phyloP scores from a whole-genome alignment of 129 eudicot genomes.

The Calendula officinalis region DNA sequence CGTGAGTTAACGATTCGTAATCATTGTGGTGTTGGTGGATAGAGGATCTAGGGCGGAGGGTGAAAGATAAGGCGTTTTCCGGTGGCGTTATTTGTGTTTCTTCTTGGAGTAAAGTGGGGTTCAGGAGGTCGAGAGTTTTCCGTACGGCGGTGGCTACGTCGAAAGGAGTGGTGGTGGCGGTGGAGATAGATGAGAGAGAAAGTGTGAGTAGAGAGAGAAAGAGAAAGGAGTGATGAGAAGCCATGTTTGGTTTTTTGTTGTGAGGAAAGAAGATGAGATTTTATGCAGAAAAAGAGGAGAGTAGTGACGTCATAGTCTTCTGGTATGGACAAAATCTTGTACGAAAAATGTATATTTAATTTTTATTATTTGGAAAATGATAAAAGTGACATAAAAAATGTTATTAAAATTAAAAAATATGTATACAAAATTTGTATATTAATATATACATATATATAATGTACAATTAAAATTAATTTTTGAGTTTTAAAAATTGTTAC shows the following conservation, averaged over 20 bases:
- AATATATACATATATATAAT: too few species aligned
- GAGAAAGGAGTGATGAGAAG: conserved; percentile 25
- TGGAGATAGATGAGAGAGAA: background rate
- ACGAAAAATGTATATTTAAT: too few species aligned
- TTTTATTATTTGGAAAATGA: too few species aligned
- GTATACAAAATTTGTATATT: too few species aligned
- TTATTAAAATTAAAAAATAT: too few species aligned
- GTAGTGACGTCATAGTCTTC: conserved; percentile 7
- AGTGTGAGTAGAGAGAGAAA: conserved; percentile 9
- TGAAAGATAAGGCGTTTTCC: conserved; percentile 16
- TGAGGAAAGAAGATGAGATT: conserved; percentile 27
- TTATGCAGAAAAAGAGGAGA: conserved; percentile 17
- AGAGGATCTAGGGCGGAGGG: conserved; percentile 55
- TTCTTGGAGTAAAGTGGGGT: conserved; percentile 19
- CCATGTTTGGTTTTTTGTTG: conserved; percentile 24
- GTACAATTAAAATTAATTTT: too few species aligned
- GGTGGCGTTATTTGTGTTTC: background rate
- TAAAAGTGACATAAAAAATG: too few species aligned
- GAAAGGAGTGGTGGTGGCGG: conserved; percentile 21
- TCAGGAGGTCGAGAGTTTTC: conserved; percentile 28
- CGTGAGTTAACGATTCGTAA: conserved; percentile 45
- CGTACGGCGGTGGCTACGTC: conserved; percentile 37
- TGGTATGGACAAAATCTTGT: conserved; percentile 16
- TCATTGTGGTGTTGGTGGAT: conserved; percentile 31
- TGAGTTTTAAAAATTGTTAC: too few species aligned